Evolutionary conservation across 352 stramenopile genomes (phyloP).

Genomic region (Plasmopara viticola): DNA sequence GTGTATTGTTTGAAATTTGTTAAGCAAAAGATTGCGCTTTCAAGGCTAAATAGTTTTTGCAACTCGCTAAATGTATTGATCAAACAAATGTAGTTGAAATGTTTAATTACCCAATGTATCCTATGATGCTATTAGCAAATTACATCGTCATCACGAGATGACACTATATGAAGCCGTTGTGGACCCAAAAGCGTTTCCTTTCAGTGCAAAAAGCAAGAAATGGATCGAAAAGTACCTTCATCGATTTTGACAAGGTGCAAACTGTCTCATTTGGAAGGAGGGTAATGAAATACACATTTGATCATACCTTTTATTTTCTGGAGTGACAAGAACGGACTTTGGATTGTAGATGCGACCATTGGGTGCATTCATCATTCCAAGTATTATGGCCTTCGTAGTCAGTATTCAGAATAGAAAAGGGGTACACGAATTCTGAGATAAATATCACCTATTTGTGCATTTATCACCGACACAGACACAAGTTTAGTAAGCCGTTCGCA

Average conservation of each 20-base stretch:
- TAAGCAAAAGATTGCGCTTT: conserved; percentile 84
- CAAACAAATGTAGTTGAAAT: conserved; percentile 96
- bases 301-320: conserved; percentile 54
- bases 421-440: conserved; percentile 75
- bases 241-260: conserved; percentile 57
- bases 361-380: conserved; percentile 93
- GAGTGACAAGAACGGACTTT: conserved; percentile 89
- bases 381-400: conserved; percentile 78
- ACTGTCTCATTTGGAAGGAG: conserved; percentile 94
- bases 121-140: conserved; percentile 77
- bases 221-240: conserved; percentile 65
- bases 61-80: conserved; percentile 97
- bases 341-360: conserved; percentile 93
- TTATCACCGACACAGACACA: conserved; percentile 82
- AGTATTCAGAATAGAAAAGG: conserved; percentile 61
- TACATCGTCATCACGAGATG: conserved; percentile 73
- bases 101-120: conserved; percentile 91
- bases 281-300: conserved; percentile 91
- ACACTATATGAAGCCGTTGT: conserved; percentile 52
- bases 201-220: conserved; percentile 58
- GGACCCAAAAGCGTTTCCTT: conserved; percentile 30
- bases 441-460: conserved; percentile 96
- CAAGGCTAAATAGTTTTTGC: too few species aligned
- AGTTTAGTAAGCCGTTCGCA: conserved; percentile 89
- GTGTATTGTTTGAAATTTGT: conserved; percentile 98